These are phyloP conservation scores for Aaosphaeria pasadenensis DNA, from an alignment of 2,329 filamentous ascomycete genomes.

Conservation along the genomic window DNA sequence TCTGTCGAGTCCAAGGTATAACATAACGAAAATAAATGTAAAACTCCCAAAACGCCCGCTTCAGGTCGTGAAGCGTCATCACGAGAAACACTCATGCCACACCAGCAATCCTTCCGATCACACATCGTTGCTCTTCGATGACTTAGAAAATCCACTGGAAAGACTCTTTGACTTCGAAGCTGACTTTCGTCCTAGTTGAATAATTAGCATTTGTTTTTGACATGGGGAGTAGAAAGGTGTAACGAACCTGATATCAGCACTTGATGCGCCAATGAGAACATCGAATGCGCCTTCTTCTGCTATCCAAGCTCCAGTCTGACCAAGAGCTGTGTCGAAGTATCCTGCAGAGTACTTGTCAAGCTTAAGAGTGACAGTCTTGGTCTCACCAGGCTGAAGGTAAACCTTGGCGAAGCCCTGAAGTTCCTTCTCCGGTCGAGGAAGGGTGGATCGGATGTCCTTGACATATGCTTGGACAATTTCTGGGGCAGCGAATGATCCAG, in stretches of 20 bases:
- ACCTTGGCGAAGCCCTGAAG: constrained; percentile 62
- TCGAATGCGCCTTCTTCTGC: constrained; percentile 64
- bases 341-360: constrained; percentile 49
- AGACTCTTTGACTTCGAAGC: constrained; percentile 61
- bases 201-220: constrained; percentile 11
- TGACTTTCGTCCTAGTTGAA: constrained; percentile 41
- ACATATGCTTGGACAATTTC: constrained; percentile 70
- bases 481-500: constrained; percentile 54
- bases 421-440: constrained; percentile 69
- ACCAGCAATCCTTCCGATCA: neutral
- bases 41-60: no score
- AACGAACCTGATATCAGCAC: constrained; percentile 60
- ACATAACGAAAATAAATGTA: no score
- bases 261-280: constrained; percentile 60
- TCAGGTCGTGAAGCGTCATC: no score
- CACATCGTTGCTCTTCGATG: neutral
- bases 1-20: no score
- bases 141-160: constrained; percentile 63
- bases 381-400: constrained; percentile 35
- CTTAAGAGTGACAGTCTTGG: constrained; percentile 26
- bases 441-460: constrained; percentile 58
- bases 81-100: neutral
- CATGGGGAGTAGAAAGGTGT: neutral
- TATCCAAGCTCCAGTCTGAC: constrained; percentile 54
- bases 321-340: constrained; percentile 61